Percentiles rank a stretch among this genome's conserved stretches.
These are phyloP conservation scores for Cladosporium cucumerinum DNA, from an alignment of 2,329 filamentous ascomycete genomes.

Conservation along the genomic window DNA sequence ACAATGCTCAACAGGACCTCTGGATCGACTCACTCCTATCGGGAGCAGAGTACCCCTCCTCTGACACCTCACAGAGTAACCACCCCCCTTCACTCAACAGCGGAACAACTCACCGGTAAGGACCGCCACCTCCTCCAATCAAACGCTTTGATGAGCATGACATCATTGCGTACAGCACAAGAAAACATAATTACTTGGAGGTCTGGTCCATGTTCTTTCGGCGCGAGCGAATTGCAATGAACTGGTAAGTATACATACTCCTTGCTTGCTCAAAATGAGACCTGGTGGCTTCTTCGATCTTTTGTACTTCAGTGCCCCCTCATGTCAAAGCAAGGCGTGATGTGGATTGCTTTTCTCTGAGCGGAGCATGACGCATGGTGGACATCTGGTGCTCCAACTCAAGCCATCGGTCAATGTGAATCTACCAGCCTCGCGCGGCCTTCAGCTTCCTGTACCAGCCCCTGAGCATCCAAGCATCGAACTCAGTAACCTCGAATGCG, in stretches of 20 bases:
- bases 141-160: background rate
- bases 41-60: no score
- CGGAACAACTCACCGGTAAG: background rate
- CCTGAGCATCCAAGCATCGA: constrained; percentile 50
- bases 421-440: constrained; percentile 13
- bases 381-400: no score
- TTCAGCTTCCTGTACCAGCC: constrained; percentile 45
- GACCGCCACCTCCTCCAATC: background rate
- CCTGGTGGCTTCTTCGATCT: background rate
- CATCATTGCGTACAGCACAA: background rate
- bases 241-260: background rate
- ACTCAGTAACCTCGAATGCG: constrained; percentile 44
- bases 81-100: background rate
- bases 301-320: no score
- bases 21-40: background rate
- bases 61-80: no score
- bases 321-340: no score
- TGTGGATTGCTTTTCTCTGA: no score
- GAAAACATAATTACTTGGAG: background rate
- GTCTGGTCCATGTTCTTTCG: no score
- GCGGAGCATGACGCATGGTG: no score
- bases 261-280: background rate
- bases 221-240: background rate
- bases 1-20: background rate
- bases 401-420: background rate